Evolutionary conservation across 192 early-diverging fungal genomes (phyloP).

Genomic region (Glomus cerebriforme): DNA sequence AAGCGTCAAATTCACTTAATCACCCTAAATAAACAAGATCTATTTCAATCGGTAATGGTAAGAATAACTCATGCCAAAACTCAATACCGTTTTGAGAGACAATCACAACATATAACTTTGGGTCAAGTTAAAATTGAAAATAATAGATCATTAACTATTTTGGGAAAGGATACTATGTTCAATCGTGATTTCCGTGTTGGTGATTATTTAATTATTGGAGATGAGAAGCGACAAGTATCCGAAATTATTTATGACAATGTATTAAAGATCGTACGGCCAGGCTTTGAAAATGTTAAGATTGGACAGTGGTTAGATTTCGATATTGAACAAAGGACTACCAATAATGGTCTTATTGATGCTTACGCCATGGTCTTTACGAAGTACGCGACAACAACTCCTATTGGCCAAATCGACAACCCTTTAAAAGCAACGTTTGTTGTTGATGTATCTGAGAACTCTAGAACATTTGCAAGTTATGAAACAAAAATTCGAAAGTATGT

Average conservation of each 20-base stretch:
- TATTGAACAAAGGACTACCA: conserved; percentile 5
- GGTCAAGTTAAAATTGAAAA: conserved; percentile 17
- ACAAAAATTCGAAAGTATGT: conserved; percentile 12
- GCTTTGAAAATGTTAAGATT: not conserved
- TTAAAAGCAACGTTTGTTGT: conserved; percentile 9
- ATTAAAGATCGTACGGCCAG: not conserved
- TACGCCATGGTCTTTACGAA: conserved; percentile 29
- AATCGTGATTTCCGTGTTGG: not conserved
- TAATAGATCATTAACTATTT: not conserved
- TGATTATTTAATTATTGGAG: conserved; percentile 24
- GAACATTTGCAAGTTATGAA: not conserved
- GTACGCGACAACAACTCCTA: conserved; percentile 9
- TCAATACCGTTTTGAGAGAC: conserved; percentile 9
- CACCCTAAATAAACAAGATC: conserved; percentile 5
- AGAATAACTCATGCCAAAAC: conserved; percentile 28
- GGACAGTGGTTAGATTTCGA: not conserved
- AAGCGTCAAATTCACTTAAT: conserved; percentile 21
- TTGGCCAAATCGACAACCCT: not conserved
- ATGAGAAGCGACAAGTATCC: conserved; percentile 19
- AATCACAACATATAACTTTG: not conserved
- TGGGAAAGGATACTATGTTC: conserved; percentile 25
- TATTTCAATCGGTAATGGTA: conserved; percentile 6
- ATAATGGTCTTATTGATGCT: conserved; percentile 26
- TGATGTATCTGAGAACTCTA: not conserved
- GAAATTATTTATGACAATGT: conserved; percentile 24